These are phyloP conservation scores for Austroboletus niveus DNA, from an alignment of 1,284 basidiomycete genomes.

Conservation along the genomic window DNA sequence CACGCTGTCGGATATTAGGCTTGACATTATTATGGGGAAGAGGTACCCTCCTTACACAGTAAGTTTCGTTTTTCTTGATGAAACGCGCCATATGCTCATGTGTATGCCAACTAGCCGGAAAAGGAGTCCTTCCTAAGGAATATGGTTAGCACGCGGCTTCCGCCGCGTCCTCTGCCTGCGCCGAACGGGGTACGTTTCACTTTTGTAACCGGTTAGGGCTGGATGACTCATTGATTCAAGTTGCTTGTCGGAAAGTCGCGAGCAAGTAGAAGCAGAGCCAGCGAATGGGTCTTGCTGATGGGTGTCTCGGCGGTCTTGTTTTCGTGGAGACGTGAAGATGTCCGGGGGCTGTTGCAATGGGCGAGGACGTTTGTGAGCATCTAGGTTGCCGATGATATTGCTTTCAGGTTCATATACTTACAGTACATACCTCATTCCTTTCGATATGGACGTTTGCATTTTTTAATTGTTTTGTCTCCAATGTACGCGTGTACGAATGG, in stretches of 20 bases:
- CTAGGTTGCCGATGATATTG: no score
- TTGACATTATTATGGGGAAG: slow-evolving; percentile 53
- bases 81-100: not conserved
- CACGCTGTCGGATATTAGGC: slow-evolving; percentile 36
- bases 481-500: no score
- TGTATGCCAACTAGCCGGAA: slow-evolving; percentile 13
- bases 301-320: no score
- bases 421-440: no score
- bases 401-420: no score
- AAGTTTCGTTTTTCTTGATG: slow-evolving; percentile 11
- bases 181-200: slow-evolving; percentile 12
- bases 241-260: slow-evolving; percentile 5
- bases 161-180: slow-evolving; percentile 18
- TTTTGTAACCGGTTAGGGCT: not conserved
- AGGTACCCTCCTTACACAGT: slow-evolving; percentile 68
- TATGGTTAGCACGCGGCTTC: slow-evolving; percentile 17
- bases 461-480: no score
- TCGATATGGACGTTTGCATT: no score
- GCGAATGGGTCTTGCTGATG: no score
- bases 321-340: no score
- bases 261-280: no score
- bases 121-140: slow-evolving; percentile 23
- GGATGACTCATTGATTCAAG: slow-evolving; percentile 15
- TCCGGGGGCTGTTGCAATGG: no score
- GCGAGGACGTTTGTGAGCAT: no score